Conservation (phyloP, 1,284 basidiomycete genomes). For the Papiliotrema flavescens region DNA sequence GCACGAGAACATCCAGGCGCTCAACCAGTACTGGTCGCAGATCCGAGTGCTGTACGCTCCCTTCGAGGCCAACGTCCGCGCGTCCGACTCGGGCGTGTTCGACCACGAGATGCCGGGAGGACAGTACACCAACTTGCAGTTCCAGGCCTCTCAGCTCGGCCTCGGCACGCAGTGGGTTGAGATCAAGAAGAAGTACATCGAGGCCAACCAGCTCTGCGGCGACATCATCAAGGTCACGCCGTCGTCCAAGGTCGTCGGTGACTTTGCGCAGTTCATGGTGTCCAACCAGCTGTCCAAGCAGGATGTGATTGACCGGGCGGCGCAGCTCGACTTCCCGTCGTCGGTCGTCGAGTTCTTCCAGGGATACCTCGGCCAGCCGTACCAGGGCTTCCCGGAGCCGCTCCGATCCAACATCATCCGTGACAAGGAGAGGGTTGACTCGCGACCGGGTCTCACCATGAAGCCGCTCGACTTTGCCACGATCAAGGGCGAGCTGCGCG, state of each 20-base stretch:
- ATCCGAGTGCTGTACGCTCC: conserved; percentile 91
- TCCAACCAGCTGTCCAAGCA: conserved; percentile 84
- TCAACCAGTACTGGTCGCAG: conserved; percentile 98
- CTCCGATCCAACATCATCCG: conserved; percentile 88
- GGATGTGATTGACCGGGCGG: conserved; percentile 81
- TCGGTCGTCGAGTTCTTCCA: conserved; percentile 97
- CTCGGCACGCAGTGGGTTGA: conserved; percentile 97
- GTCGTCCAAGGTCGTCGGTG: conserved; percentile 97
- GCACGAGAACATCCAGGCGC: conserved; percentile 93
- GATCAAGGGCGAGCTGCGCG: conserved; percentile 86
- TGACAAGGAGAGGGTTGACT: conserved; percentile 88
- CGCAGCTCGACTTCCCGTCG: conserved; percentile 93
- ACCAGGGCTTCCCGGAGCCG: conserved; percentile 98
- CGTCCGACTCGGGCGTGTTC: conserved; percentile 94
- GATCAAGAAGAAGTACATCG: conserved; percentile 98
- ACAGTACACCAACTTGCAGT: conserved; percentile 92
- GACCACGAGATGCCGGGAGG: conserved; percentile 99
- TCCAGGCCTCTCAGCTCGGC: conserved; percentile 97
- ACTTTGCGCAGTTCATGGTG: conserved; percentile 99
- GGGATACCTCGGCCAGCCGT: conserved; percentile 93
- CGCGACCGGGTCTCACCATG: conserved; percentile 84
- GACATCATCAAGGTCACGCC: conserved; percentile 99
- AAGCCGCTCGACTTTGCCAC: conserved; percentile 90
- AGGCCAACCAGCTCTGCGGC: conserved; percentile 93
- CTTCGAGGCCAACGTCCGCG: conserved; percentile 98